These are phyloP conservation scores for Magnusiomyces suaveolens DNA, from an alignment of 1,139 yeast species.

Conservation along the genomic window DNA sequence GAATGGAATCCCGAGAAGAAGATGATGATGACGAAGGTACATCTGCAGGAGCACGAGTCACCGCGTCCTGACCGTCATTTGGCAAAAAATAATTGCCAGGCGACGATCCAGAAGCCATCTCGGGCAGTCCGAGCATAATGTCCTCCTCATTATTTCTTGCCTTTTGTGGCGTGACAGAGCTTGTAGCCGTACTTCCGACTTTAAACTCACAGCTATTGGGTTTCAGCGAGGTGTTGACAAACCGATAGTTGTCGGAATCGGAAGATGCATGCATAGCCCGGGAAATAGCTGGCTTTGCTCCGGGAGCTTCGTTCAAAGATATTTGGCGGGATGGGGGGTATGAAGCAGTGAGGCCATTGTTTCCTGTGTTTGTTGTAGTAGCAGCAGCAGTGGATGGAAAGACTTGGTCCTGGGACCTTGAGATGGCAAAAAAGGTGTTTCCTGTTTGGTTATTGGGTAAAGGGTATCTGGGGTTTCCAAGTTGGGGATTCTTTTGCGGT, in stretches of 20 bases:
- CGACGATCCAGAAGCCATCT: not conserved
- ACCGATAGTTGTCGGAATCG: not conserved
- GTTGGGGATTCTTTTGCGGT: not conserved
- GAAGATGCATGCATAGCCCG: not conserved
- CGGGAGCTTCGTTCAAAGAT: too few species aligned
- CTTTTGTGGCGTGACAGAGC: not conserved
- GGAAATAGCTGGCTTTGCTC: not conserved
- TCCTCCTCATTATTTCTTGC: not conserved
- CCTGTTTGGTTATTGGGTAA: not conserved
- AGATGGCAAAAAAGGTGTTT: not conserved
- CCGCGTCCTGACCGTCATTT: not conserved
- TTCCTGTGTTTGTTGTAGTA: not conserved
- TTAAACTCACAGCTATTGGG: not conserved
- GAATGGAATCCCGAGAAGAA: too few species aligned
- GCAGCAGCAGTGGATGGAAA: conserved; percentile 4
- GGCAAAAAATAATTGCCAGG: not conserved
- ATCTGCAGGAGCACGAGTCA: not conserved
- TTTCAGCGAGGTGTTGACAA: not conserved
- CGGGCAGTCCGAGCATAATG: not conserved
- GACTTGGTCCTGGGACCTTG: conserved; percentile 5
- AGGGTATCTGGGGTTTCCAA: not conserved
- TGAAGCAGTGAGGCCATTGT: not conserved
- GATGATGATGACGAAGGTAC: not conserved
- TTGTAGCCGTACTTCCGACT: not conserved
- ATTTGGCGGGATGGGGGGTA: not conserved